Evolutionary conservation across 352 stramenopile species (phyloP), one percentile per base, ranked within the genome.

Genomic region (Phytophthora megakarya): DNA sequence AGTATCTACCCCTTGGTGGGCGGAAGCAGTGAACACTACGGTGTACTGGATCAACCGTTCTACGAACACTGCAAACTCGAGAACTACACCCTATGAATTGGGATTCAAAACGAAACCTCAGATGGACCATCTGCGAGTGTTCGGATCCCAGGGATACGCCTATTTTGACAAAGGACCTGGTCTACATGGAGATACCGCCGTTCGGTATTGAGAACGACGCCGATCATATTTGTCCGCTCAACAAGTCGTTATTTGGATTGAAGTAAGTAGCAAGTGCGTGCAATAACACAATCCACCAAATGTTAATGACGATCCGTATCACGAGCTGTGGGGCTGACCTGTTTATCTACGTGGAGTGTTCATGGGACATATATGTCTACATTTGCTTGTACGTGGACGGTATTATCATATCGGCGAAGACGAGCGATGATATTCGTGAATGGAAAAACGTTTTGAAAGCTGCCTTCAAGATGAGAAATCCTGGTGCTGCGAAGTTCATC

Each of bases 271-370:
- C n/a, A 15, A 60, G 26, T 5, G 66, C 56, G 15, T 78, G 61
- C 61, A 56, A 72, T 15, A 61, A 61, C 33, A 74, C 47, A 0
- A 70, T 77, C 21, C 40, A 70, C 30, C 1, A 1, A 12, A 46
- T 65, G 1, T 65, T 77, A 16, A 3, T 64, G 16, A 28, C 23
- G 33, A 67, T 57, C 12, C 55, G 44, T 4, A 74, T 69, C 13
- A 5, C 18, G 5, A 60, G 57, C 6, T 63, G 55, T 26, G 45
- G 47, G 3, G 53, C 26, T 0, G 59, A 74, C 15, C 26, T 61
- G n/a, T 74, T 63, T 30, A 33, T 72, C 15, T 72, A 72, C 11
- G 43, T 63, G 0, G 71, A 71, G 49, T n/a, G n/a, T n/a, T n/a
- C n/a, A n/a, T n/a, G n/a, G n/a, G n/a, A 6, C 49, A 18, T 40